phyloP scores from a whole-genome alignment of 345 rosid genomes.

The Citrus trifoliata region DNA sequence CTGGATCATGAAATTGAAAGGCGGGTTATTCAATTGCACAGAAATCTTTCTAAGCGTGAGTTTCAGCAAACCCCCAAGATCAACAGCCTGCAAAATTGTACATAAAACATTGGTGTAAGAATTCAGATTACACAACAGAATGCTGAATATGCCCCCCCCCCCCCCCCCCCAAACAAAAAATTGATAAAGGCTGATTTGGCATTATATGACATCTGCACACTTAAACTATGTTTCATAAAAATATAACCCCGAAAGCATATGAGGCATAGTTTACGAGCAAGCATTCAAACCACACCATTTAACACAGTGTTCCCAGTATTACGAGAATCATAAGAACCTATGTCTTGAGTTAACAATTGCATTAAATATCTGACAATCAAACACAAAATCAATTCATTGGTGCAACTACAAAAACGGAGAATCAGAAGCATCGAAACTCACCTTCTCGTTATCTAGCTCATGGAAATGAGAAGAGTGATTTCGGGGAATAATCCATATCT shows the following conservation, averaged over 20 bases:
- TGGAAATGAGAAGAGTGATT: conserved; percentile 72
- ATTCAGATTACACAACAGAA: neutral
- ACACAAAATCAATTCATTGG: neutral
- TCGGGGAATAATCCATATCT: conserved; percentile 81
- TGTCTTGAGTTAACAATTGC: neutral
- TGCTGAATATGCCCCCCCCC: no score
- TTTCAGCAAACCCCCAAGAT: conserved; percentile 69
- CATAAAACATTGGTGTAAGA: neutral
- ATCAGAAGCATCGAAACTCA: conserved; percentile 2
- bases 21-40: conserved; percentile 59
- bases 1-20: conserved; percentile 87
- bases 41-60: conserved; percentile 66
- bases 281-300: neutral
- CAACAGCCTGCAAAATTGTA: conserved; percentile 52
- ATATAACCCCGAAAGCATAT: neutral
- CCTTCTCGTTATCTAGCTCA: conserved; percentile 57
- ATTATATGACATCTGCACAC: neutral
- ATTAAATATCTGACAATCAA: neutral
- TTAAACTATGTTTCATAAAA: neutral
- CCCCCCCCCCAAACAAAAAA: no score
- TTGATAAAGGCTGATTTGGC: neutral
- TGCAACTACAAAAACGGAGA: neutral
- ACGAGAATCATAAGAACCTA: neutral
- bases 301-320: neutral
- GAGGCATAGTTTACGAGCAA: neutral